phyloP scores from a whole-genome alignment of 176 grass and related monocot species.

The Aegilops longissima region DNA sequence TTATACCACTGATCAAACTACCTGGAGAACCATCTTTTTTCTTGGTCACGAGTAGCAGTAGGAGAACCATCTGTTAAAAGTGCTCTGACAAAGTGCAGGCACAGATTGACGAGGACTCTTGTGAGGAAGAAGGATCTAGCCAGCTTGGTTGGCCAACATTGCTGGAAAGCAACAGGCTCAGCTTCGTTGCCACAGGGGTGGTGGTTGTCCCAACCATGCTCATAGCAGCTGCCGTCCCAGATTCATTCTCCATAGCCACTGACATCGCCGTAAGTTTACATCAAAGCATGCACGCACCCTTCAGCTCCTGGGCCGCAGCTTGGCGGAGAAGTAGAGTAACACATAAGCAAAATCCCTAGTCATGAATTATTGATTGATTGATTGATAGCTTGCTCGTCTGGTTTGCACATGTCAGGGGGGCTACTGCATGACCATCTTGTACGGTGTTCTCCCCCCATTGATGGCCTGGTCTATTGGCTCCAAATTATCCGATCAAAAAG shows the following conservation, averaged over 20 bases:
- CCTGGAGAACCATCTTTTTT: no score
- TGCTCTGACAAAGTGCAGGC: no score
- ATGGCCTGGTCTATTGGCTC: slow-evolving; percentile 73
- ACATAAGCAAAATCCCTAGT: background rate
- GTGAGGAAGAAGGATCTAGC: background rate
- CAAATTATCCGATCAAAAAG: slow-evolving; percentile 9
- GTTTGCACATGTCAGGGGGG: slow-evolving; percentile 48
- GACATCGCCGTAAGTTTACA: slow-evolving; percentile 58
- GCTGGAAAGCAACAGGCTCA: slow-evolving; percentile 35
- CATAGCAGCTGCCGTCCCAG: slow-evolving; percentile 49
- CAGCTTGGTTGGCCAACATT: background rate
- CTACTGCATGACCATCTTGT: slow-evolving; percentile 92
- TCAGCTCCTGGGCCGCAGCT: background rate
- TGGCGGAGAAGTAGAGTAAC: background rate
- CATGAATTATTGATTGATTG: background rate
- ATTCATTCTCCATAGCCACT: slow-evolving; percentile 66
- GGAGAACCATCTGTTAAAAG: no score
- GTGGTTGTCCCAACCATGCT: slow-evolving; percentile 61
- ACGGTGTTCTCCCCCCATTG: slow-evolving; percentile 71
- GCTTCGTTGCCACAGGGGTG: slow-evolving; percentile 36
- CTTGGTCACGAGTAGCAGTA: no score
- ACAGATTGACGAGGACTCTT: background rate
- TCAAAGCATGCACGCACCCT: background rate
- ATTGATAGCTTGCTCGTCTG: background rate
- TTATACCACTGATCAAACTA: no score